Evolutionary conservation across 345 rosid genomes (phyloP).

Genomic region (Erysimum cheiranthoides): DNA sequence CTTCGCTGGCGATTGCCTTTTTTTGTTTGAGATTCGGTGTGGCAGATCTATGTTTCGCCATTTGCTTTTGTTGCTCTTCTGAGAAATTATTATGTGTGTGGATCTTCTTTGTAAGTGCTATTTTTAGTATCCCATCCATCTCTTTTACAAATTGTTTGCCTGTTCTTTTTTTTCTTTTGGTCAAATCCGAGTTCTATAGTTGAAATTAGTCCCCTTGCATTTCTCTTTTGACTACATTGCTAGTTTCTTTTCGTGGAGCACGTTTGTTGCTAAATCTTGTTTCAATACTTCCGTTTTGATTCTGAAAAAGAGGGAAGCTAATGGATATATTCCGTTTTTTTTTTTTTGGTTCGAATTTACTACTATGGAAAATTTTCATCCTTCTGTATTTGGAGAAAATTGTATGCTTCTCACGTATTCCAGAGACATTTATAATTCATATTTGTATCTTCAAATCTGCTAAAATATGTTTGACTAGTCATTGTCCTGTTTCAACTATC

Average conservation of each 20-base stretch:
- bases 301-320: too few relatives aligned
- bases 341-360: too few relatives aligned
- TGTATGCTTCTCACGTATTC: too few relatives aligned
- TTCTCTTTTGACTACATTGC: not conserved
- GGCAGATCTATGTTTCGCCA: constrained; percentile 42
- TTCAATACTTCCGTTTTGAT: too few relatives aligned
- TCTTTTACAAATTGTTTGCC: not conserved
- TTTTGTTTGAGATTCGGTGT: constrained; percentile 35
- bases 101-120: constrained; percentile 62
- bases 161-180: constrained; percentile 20
- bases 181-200: not conserved
- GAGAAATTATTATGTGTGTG: constrained; percentile 50
- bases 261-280: not conserved
- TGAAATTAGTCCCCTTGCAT: constrained; percentile 17
- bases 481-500: not conserved
- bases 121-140: constrained; percentile 34
- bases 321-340: too few relatives aligned
- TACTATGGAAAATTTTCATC: too few relatives aligned
- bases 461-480: constrained; percentile 30
- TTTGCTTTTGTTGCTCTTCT: constrained; percentile 42
- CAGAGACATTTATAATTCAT: not conserved
- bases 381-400: too few relatives aligned
- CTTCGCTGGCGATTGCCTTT: constrained; percentile 22
- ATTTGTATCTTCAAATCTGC: not conserved
- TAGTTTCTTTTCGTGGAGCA: not conserved